A percentile compares a stretch with the other conserved stretches of the same genome.
phyloP scores from a whole-genome alignment of 495 filamentous ascomycete species.

The Wilcoxina mikolae region DNA sequence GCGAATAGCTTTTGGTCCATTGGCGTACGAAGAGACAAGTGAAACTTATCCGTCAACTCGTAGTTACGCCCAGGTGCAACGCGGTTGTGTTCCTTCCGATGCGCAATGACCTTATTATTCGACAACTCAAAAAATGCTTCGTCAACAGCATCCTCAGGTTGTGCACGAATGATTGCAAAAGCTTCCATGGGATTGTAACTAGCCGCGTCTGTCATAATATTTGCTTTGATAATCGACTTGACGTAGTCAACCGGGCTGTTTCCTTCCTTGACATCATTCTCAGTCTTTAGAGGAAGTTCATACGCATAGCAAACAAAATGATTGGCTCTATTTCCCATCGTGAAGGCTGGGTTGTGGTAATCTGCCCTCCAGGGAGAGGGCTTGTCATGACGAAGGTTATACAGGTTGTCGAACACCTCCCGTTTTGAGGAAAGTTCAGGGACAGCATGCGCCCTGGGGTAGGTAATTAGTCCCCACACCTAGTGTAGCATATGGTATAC shows the following conservation, averaged over 20 bases:
- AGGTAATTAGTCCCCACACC: not conserved
- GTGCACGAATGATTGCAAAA: conserved; percentile 22
- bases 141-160: conserved; percentile 27
- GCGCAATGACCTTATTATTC: conserved; percentile 23
- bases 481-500: conserved; percentile 23
- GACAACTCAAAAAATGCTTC: conserved; percentile 25
- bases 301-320: conserved; percentile 33
- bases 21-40: conserved; percentile 22
- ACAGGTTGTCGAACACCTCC: conserved; percentile 37
- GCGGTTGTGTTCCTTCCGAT: conserved; percentile 27
- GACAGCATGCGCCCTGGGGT: conserved; percentile 22
- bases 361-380: conserved; percentile 29
- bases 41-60: conserved; percentile 29
- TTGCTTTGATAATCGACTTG: conserved; percentile 28
- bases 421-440: conserved; percentile 41
- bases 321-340: conserved; percentile 26
- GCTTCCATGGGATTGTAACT: conserved; percentile 25
- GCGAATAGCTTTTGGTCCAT: conserved; percentile 26
- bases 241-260: conserved; percentile 29
- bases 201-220: conserved; percentile 25
- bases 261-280: conserved; percentile 15
- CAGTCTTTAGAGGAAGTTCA: conserved; percentile 20
- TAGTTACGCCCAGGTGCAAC: conserved; percentile 28
- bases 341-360: conserved; percentile 25
- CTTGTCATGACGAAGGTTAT: conserved; percentile 33